Evolutionary conservation across 164 flowering plant genomes (phyloP), one percentile per base, ranked within the genome.

Genomic region (Vitis rupestris): DNA sequence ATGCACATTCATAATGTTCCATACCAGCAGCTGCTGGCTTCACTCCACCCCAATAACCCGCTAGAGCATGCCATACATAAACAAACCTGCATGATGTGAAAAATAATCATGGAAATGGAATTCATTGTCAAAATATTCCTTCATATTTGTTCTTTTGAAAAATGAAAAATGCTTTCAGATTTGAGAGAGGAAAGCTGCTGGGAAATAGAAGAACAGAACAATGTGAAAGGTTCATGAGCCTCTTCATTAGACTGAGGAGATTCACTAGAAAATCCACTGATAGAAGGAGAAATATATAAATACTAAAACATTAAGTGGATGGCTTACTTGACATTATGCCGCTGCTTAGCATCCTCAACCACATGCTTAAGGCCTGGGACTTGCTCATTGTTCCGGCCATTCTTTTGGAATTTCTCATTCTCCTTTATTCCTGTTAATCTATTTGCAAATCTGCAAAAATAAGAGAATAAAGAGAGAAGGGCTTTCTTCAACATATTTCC

Each of bases 21-120:
- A 95, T 84, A 2, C 96, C 99, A 7, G 78, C 74, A 68, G 88
- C 94, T 10, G 88, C 83, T 9, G 99, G 99, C 30, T 90, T 89
- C 64, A 95, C 99, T 49, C 99, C 99, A 50, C 99, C 99, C 99
- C 99, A 95, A 74, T 95, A 95, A 55, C 99, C 99, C 12, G 92
- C 96, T 19, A 95, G 73, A 57, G 99, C 99, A 82, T 95, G 99
- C 99, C 99, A 95, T 10, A 84, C 96, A 57, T 91, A 95, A 10
- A 93, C 97, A 75, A 66, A 80, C 85, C 98, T 95, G 86, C 51
- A 58, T 8, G 11, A 58, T 10, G 11, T 13, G 59, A 63, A 50
- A 56, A 50, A 67, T 13, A 54, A 66, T 11, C 55, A 48, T 68
- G 9, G 19, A 11, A 12, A 52, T 12, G 1, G 19, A 9, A 51